Evolutionary conservation across 768 basidiomycete genomes (phyloP), one percentile per base, ranked within the genome.

Genomic region (Kwoniella sp.): DNA sequence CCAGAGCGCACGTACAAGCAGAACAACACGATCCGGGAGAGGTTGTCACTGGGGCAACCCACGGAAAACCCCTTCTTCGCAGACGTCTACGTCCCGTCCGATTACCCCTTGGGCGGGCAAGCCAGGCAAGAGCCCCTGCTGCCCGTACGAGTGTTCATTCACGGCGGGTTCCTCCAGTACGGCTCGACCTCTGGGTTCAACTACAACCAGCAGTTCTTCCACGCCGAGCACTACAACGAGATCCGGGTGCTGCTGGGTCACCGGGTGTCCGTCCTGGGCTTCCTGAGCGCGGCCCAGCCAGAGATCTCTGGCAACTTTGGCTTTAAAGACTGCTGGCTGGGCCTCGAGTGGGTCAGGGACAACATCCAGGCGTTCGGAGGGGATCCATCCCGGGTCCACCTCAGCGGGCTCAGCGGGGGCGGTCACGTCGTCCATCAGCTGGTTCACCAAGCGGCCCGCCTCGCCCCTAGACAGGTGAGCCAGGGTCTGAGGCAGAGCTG

Each of bases 311-410:
- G 87, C 2, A 89, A 88, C 63, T 88, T 84, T 67, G 86, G 87
- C 0, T 88, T 88, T 76, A 88, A 87, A 71, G 87, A 88, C 63
- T 85, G 86, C 62, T 88, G 86, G 86, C 63, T 85, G 17, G 86
- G 83, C 0, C 64, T 88, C n/a, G 75, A 80, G 59, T 88, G 86
- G 86, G 76, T 88, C 22, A 80, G 77, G 39, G 80, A 80, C 15
- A 85, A 88, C 60, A 86, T 88, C 19, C 70, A 70, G 32, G 74
- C 75, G 0, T 88, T 88, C 57, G 87, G 86, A 70, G 87, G 86
- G 82, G 64, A 75, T 64, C 80, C 84, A 0, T 64, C 77, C 4
- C 77, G 85, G 50, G 78, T 87, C 17, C 80, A 83, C 56, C 54
- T 88, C 9, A 77, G 78, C 12, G 87, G 87, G 0, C 75, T 86